A percentile compares a stretch with the other conserved stretches of the same genome.
Evolutionary conservation across 23 red algal genomes (phyloP).

Genomic region (Gracilaria gracilis): DNA sequence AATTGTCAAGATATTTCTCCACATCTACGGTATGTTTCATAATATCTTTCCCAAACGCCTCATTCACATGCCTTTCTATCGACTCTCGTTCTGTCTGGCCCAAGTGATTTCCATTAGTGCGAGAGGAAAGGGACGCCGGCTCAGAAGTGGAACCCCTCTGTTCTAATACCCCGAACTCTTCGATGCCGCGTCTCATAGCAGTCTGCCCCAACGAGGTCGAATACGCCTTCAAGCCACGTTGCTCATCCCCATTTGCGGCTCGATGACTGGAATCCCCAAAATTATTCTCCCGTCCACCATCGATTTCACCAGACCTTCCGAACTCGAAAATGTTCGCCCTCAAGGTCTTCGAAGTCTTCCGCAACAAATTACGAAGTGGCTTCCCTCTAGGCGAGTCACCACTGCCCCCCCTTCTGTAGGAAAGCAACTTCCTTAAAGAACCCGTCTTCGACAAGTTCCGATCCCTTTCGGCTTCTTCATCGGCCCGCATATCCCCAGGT

Average conservation of each 20-base stretch:
- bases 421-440: background rate
- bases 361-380: background rate
- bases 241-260: background rate
- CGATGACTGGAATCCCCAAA: background rate
- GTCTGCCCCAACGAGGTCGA: background rate
- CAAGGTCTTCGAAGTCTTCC: background rate
- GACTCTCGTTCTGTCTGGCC: background rate
- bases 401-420: background rate
- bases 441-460: background rate
- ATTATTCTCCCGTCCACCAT: background rate
- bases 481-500: too few species aligned
- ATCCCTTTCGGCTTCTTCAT: background rate
- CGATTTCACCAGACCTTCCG: background rate
- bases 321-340: background rate
- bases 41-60: background rate
- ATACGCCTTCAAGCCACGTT: background rate
- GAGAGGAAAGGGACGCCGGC: background rate
- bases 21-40: background rate
- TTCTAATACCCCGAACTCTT: background rate
- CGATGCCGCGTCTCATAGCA: background rate
- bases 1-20: background rate
- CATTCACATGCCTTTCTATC: background rate
- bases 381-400: background rate
- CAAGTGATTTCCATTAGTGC: background rate
- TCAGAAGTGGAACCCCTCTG: background rate